A percentile compares a stretch with the other conserved stretches of the same genome.
These are phyloP conservation scores for Nigrospora oryzae DNA, from an alignment of 2,329 filamentous ascomycete species.

Conservation along the genomic window DNA sequence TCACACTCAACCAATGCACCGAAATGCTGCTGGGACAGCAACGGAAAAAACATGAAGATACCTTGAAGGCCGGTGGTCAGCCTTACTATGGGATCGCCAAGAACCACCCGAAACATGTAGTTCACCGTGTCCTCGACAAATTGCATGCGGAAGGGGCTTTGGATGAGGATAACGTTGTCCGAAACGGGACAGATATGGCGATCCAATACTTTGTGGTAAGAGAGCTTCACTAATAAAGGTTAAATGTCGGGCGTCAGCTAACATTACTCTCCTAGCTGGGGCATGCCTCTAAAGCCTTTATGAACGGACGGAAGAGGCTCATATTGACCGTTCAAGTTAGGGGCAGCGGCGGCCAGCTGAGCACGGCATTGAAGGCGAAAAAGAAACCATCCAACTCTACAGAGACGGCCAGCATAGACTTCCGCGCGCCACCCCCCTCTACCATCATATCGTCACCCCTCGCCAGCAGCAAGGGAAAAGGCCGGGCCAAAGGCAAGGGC, in stretches of 20 bases:
- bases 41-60: conserved; percentile 42
- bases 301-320: conserved; percentile 35
- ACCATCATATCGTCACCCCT: conserved; percentile 47
- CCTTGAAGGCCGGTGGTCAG: conserved; percentile 36
- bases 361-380: conserved; percentile 18
- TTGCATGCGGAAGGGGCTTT: conserved; percentile 69
- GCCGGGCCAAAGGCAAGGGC: conserved; percentile 21
- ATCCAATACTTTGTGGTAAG: conserved; percentile 64
- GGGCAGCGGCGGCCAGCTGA: conserved; percentile 21
- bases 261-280: conserved; percentile 25
- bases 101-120: conserved; percentile 62
- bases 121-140: conserved; percentile 75
- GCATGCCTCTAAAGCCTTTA: conserved; percentile 29
- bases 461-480: conserved; percentile 18
- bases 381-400: conserved; percentile 26
- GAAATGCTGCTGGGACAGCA: conserved; percentile 68
- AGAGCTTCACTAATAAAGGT: conserved; percentile 2
- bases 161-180: conserved; percentile 59
- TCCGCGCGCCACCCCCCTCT: conserved; percentile 21
- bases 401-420: conserved; percentile 17
- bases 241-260: conserved; percentile 16
- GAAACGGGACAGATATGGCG: conserved; percentile 55
- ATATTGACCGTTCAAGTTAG: conserved; percentile 28
- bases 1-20: conserved; percentile 74
- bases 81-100: conserved; percentile 61